These are phyloP conservation scores for Cladosporium austrohemisphaericum DNA, from an alignment of 2,329 filamentous ascomycete species.

Conservation along the genomic window DNA sequence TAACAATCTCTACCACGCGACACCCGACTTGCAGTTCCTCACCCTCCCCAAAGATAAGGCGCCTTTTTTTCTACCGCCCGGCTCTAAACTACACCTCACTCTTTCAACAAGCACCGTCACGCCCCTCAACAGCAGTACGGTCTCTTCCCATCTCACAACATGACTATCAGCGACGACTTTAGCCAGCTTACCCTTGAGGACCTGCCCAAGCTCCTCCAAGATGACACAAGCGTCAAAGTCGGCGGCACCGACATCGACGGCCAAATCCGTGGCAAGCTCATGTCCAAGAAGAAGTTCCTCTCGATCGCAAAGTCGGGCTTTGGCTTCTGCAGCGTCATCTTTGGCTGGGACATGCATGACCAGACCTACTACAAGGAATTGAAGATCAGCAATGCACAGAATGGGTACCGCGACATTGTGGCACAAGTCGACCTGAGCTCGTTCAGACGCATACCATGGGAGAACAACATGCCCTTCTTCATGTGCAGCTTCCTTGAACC, in stretches of 20 bases:
- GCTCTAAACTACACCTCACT: too few species aligned
- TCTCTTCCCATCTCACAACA: slow-evolving; percentile 18
- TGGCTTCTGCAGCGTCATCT: slow-evolving; percentile 90
- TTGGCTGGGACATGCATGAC: slow-evolving; percentile 98
- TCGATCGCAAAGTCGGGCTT: slow-evolving; percentile 77
- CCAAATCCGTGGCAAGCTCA: slow-evolving; percentile 80
- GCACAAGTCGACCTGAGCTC: slow-evolving; percentile 74
- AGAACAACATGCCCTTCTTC: slow-evolving; percentile 81
- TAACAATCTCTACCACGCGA: too few species aligned
- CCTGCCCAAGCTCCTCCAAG: slow-evolving; percentile 62
- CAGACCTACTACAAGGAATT: slow-evolving; percentile 82
- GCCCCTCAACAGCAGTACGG: background rate
- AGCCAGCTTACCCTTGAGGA: slow-evolving; percentile 57
- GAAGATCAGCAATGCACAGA: slow-evolving; percentile 82
- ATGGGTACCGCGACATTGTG: slow-evolving; percentile 82
- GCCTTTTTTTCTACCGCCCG: too few species aligned
- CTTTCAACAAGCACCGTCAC: too few species aligned
- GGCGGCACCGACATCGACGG: slow-evolving; percentile 86
- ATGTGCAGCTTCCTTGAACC: slow-evolving; percentile 80
- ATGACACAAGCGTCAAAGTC: slow-evolving; percentile 79
- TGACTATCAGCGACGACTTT: slow-evolving; percentile 34
- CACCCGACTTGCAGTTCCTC: too few species aligned
- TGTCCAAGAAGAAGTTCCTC: slow-evolving; percentile 90
- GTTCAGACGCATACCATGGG: slow-evolving; percentile 86
- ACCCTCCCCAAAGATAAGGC: too few species aligned